phyloP scores from a whole-genome alignment of 345 rosid genomes.

The Orychophragmus violaceus region DNA sequence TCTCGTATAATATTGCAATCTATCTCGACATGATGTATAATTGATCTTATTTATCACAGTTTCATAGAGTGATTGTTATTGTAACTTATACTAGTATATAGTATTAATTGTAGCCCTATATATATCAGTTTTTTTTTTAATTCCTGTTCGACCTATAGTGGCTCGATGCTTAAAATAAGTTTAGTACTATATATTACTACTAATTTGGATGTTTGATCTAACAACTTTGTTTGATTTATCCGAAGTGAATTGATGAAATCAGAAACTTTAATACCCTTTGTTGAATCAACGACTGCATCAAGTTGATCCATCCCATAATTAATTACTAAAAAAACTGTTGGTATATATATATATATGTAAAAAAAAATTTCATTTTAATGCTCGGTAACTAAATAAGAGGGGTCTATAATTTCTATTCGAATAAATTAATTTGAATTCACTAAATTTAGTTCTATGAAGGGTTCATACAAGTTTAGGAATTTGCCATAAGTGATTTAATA shows the following conservation, averaged over 20 bases:
- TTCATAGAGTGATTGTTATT: background rate
- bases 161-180: background rate
- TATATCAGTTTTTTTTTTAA: background rate
- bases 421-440: background rate
- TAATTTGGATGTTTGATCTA: background rate
- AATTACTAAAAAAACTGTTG: background rate
- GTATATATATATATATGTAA: too few relatives aligned
- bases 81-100: too few relatives aligned
- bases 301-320: background rate
- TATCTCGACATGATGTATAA: constrained; percentile 20
- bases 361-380: background rate
- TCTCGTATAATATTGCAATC: constrained; percentile 18
- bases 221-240: background rate
- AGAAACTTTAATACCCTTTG: too few relatives aligned
- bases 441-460: background rate
- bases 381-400: background rate
- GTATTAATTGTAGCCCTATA: background rate
- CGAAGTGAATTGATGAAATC: too few relatives aligned
- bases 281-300: background rate
- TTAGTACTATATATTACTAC: background rate
- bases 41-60: background rate
- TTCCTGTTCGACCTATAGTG: background rate
- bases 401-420: background rate
- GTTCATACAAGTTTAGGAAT: background rate
- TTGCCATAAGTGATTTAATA: background rate